Evolutionary conservation across 202 grass and related monocot genomes (phyloP), one percentile per base, ranked within the genome.

Genomic region (Dendrocalamus latiflorus): DNA sequence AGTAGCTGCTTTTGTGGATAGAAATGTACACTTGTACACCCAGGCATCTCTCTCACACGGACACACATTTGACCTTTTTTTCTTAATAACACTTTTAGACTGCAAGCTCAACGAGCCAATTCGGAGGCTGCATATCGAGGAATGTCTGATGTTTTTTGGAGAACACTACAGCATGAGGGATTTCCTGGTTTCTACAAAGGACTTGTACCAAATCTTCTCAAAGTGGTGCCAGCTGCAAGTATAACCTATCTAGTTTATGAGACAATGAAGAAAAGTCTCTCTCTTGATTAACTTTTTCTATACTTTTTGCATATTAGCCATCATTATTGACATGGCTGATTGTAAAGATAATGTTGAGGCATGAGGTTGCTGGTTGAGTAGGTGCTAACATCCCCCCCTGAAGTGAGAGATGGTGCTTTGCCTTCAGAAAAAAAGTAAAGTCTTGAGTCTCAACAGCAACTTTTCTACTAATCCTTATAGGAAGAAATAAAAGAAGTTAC

Each of bases 201-300:
- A 20, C 56, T 97, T 75, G 39, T 91, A 57, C 94, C 91, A 50
- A 97, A 93, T 85, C 84, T 97, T 62, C 89, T 97, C 42, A 97
- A 97, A 91, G 94, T 93, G 54, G 91, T 97, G 48, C 94, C 91
- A 36, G 87, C 94, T 68, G 94, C 94, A 69, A 91, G 91, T 79
- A 97, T 97, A 87, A 97, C 94, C 36, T 97, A 97, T 88, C 84
- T 97, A 55, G 87, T 97, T 69, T 97, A 97, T 18, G 94, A 97
- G 87, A 82, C 86, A 1, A 97, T 93, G 94, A 97, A 97, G 82
- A 97, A 93, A 83, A 88, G 79, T 79, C 86, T 97, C 16, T 80
- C 91, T 76, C 91, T 93, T 56, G 91, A 90, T 86, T 93, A 78
- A 90, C 71, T 74, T 58, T 5, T 51, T 36, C 58, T 58, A 25